Base-by-base conservation (phyloP, 345 rosid genomes). In the Salix exigua region DNA sequence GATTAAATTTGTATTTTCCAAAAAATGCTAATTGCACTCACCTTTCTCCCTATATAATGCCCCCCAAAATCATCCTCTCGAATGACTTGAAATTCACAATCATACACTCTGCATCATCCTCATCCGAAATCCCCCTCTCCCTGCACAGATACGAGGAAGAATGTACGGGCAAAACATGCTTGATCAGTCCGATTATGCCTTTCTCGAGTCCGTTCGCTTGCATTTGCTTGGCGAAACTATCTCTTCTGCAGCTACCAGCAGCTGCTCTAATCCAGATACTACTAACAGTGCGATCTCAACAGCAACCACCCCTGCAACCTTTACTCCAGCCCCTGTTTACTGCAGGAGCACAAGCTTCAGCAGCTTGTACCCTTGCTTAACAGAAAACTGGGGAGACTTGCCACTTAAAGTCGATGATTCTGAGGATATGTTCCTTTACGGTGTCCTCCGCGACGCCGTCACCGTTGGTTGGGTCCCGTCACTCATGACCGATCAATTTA, bases 381-480 rank as follows among this genome's bases (percentile, higher is more conserved):
- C 97, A 0, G 97, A 94, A 44, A 94, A 85, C 44, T 96, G 99
- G 98, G 99, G 99, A 5, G 97, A 92, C 0, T 85, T 96, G 72
- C 98, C 99, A 0, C 77, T 96, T 63, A 86, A 89, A 78, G 92
- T 88, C 42, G 83, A 96, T 70, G 97, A 94, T 78, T 84, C 97
- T 0, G 98, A 94, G 77, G 99, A 94, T 70, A 96, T 94, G 99
- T 61, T 94, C 8, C 91, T 94, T 4, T 91, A 86, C 80, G 86
- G 87, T 2, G 84, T 86, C 63, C 94, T 96, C 77, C 85, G 86
- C 10, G 97, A 94, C 66, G 99, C 98, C 23, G 77, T 90, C 58
- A 86, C 84, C 23, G 86, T 73, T 65, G 98, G 99, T 0, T 93
- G 98, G 99, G 89, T 82, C 18, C 99, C 99, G 2, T 86, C 87